phyloP scores from a whole-genome alignment of 23 red algal genomes.

The Agarophyton chilense region DNA sequence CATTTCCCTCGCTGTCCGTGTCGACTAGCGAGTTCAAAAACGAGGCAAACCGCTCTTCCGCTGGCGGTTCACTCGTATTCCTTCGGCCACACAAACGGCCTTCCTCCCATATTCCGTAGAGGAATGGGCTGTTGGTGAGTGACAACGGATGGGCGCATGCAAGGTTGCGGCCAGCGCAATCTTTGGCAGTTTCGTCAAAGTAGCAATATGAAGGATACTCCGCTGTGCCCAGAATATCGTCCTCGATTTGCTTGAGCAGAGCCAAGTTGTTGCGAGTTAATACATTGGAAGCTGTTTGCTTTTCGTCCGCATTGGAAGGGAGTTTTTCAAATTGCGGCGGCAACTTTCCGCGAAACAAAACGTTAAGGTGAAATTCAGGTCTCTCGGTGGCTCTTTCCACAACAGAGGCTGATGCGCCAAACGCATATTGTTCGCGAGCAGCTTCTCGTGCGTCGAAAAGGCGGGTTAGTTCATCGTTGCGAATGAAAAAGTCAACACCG shows the following conservation, averaged over 20 bases:
- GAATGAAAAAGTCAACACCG: slow-evolving; percentile 52
- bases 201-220: slow-evolving; percentile 27
- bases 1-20: background rate
- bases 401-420: background rate
- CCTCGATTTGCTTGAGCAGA: slow-evolving; percentile 24
- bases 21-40: background rate
- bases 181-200: background rate
- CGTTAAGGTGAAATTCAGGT: background rate
- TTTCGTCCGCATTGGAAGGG: background rate
- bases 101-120: slow-evolving; percentile 27
- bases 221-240: background rate
- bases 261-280: slow-evolving; percentile 28
- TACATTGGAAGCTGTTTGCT: slow-evolving; percentile 18
- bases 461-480: slow-evolving; percentile 37
- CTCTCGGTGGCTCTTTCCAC: background rate
- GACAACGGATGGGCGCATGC: slow-evolving; percentile 13
- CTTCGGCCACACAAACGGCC: slow-evolving; percentile 37
- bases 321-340: background rate
- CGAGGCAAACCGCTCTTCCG: background rate
- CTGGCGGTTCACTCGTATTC: background rate
- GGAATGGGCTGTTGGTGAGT: background rate
- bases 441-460: slow-evolving; percentile 46
- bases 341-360: slow-evolving; percentile 47
- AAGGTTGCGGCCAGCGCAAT: background rate
- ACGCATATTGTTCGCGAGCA: slow-evolving; percentile 43